Conservation (phyloP, 306 rosid genomes). For the Canavalia gladiata region DNA sequence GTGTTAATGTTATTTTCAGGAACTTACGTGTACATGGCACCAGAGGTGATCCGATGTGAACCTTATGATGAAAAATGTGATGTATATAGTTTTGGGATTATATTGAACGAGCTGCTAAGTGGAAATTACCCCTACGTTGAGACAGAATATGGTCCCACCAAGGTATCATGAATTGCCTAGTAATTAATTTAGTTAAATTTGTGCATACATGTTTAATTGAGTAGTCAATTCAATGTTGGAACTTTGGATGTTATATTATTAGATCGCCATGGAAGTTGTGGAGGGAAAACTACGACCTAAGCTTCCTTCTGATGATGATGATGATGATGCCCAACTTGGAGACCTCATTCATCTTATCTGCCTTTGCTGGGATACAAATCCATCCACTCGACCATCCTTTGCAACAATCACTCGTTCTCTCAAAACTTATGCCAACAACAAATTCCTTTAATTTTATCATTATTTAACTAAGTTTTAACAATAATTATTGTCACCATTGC, state of each 20-base stretch:
- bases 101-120: conserved; percentile 67
- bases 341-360: conserved; percentile 57
- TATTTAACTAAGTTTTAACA: neutral
- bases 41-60: conserved; percentile 65
- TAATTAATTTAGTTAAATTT: neutral
- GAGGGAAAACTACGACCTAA: conserved; percentile 68
- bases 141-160: conserved; percentile 62
- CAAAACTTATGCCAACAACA: conserved; percentile 37
- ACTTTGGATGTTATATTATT: neutral
- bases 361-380: conserved; percentile 62
- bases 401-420: conserved; percentile 55
- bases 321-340: conserved; percentile 39
- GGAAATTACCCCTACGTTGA: conserved; percentile 71
- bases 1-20: conserved; percentile 44
- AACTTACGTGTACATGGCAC: conserved; percentile 78
- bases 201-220: neutral
- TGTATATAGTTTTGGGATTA: conserved; percentile 67
- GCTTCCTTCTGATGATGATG: conserved; percentile 46
- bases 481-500: neutral
- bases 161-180: conserved; percentile 54
- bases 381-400: conserved; percentile 65
- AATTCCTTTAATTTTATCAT: neutral
- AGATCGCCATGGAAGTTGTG: conserved; percentile 83
- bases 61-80: conserved; percentile 78
- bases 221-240: neutral